Percentiles rank a stretch among this genome's conserved stretches.
Evolutionary conservation across 2,329 filamentous ascomycete genomes (phyloP).

Genomic region (Fonsecaea pedrosoi): DNA sequence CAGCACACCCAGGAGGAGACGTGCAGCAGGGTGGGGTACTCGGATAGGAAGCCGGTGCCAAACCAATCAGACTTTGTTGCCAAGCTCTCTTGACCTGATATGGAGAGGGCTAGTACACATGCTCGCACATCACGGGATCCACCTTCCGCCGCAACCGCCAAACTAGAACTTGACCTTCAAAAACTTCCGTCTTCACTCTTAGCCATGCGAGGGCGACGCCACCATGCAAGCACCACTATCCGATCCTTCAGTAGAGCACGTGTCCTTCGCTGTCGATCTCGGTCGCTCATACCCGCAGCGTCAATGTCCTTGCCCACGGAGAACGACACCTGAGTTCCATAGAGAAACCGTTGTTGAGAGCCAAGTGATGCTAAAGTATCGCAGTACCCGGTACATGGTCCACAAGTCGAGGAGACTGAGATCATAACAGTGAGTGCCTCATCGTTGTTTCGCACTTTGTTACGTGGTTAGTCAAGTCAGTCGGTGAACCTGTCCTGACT

Average conservation of each 20-base stretch:
- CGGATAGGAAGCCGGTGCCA: neutral
- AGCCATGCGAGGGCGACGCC: neutral
- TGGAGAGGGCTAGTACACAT: neutral
- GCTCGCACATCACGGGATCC: neutral
- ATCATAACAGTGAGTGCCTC: neutral
- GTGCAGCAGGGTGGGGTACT: neutral
- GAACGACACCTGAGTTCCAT: too few species aligned
- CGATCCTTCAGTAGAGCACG: neutral
- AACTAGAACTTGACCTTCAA: slow-evolving; percentile 6
- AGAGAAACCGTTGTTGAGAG: too few species aligned
- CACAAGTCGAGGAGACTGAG: neutral
- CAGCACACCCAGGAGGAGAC: neutral
- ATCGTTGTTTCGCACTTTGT: neutral
- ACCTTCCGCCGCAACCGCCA: slow-evolving; percentile 1
- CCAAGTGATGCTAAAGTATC: too few species aligned
- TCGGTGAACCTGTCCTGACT: neutral
- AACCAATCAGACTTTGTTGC: neutral
- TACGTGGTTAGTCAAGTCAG: neutral
- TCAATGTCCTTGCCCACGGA: neutral
- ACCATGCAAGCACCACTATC: neutral
- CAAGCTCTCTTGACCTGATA: neutral
- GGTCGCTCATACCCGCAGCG: too few species aligned
- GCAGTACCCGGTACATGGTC: too few species aligned
- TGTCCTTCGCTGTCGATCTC: neutral
- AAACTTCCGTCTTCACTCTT: neutral